A percentile compares a stretch with the other conserved stretches of the same genome.
Evolutionary conservation across 345 rosid species (phyloP).

Genomic region (Pugionium cornutum): DNA sequence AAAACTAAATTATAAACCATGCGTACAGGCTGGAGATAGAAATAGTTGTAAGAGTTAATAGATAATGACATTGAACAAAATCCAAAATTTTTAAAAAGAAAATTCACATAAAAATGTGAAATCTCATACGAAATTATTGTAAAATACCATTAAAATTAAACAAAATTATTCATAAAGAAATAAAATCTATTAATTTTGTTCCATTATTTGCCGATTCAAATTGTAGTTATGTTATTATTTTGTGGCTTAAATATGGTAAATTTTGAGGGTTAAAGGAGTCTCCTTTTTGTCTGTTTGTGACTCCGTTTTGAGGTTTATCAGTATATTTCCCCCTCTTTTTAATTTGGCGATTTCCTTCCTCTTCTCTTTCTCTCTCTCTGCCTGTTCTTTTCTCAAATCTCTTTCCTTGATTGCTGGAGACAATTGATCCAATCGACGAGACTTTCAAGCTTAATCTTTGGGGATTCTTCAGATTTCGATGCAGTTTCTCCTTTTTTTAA

Average conservation of each 20-base stretch:
- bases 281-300: constrained; percentile 39
- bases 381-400: neutral
- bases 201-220: constrained; percentile 24
- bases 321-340: constrained; percentile 15
- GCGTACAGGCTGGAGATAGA: too few relatives aligned
- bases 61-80: too few relatives aligned
- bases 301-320: constrained; percentile 24
- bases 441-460: neutral
- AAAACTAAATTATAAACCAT: too few relatives aligned
- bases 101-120: too few relatives aligned
- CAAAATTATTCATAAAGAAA: too few relatives aligned
- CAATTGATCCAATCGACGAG: constrained; percentile 30
- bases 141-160: too few relatives aligned
- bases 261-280: constrained; percentile 37
- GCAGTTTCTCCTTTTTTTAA: constrained; percentile 16
- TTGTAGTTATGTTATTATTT: constrained; percentile 7
- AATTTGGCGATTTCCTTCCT: constrained; percentile 33
- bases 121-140: too few relatives aligned
- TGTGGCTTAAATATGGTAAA: constrained; percentile 23
- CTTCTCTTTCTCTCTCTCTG: neutral
- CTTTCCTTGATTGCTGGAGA: constrained; percentile 26
- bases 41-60: too few relatives aligned
- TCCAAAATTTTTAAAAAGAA: too few relatives aligned
- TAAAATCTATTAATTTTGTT: too few relatives aligned
- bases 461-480: constrained; percentile 2